phyloP scores from a whole-genome alignment of 1,284 basidiomycete species.

The Porogramme epimiltina region DNA sequence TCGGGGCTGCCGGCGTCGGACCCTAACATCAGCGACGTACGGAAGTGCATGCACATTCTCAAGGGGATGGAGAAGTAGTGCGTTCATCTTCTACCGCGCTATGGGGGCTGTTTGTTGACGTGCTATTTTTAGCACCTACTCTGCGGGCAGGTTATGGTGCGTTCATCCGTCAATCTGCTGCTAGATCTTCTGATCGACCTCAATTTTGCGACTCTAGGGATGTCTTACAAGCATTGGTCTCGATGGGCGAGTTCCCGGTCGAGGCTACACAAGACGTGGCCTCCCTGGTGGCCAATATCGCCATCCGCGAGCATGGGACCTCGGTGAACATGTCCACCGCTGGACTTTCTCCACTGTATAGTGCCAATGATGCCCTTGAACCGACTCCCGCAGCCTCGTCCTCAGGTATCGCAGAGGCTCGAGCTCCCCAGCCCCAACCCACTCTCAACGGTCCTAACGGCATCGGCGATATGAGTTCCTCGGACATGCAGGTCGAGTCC shows the following conservation, averaged over 20 bases:
- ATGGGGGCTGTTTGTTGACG: neutral
- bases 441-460: neutral
- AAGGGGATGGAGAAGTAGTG: conserved; percentile 51
- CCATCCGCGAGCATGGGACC: no score
- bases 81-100: neutral
- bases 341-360: no score
- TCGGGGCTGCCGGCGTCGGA: conserved; percentile 53
- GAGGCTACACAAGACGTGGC: no score
- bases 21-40: conserved; percentile 64
- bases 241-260: conserved; percentile 6
- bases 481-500: no score
- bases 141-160: conserved; percentile 4
- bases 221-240: conserved; percentile 9
- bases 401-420: no score
- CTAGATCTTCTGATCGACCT: no score
- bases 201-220: conserved; percentile 2
- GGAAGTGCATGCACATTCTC: conserved; percentile 66
- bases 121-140: neutral
- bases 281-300: no score
- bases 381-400: no score
- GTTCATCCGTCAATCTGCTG: neutral
- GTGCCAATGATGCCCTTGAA: no score
- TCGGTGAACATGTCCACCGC: no score
- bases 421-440: neutral
- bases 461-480: no score